Evolutionary conservation across 371 early-diverging fungal species (phyloP).

Genomic region (Syncephalastrum racemosum): DNA sequence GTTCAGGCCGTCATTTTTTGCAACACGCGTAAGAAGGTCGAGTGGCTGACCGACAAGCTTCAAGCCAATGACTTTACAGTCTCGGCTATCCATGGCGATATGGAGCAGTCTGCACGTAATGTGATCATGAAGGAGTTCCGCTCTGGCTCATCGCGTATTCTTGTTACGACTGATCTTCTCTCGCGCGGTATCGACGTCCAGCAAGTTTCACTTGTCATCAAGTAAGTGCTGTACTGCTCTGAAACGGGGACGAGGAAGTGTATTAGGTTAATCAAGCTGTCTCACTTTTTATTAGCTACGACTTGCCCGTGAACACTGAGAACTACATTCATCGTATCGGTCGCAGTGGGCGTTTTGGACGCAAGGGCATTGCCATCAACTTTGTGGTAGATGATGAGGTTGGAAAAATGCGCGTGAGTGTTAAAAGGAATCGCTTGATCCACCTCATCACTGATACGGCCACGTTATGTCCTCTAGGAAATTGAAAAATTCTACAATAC

Average conservation of each 20-base stretch:
- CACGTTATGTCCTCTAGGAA: constrained; percentile 11
- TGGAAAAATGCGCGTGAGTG: constrained; percentile 67
- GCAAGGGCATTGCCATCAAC: constrained; percentile 99
- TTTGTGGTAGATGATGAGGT: constrained; percentile 95
- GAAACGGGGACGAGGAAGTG: not conserved
- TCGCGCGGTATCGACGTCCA: constrained; percentile 99
- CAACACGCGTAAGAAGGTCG: constrained; percentile 93
- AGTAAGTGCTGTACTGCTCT: constrained; percentile 22
- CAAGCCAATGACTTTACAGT: constrained; percentile 85
- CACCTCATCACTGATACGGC: too few species aligned
- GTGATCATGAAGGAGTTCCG: constrained; percentile 98
- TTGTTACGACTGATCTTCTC: constrained; percentile 98
- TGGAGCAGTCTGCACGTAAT: constrained; percentile 96
- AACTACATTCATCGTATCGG: constrained; percentile 99
- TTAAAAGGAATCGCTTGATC: too few species aligned
- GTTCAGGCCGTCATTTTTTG: constrained; percentile 96
- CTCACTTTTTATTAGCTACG: constrained; percentile 76
- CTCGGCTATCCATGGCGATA: constrained; percentile 93
- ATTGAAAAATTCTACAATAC: constrained; percentile 98
- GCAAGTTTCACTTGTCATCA: constrained; percentile 95
- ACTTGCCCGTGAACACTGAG: constrained; percentile 94
- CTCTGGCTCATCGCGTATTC: constrained; percentile 88
- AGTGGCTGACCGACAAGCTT: constrained; percentile 86
- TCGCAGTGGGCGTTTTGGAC: constrained; percentile 99
- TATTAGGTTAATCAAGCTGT: not conserved